phyloP scores from a whole-genome alignment of 148 eudicot genomes.

The Mesembryanthemum crystallinum region DNA sequence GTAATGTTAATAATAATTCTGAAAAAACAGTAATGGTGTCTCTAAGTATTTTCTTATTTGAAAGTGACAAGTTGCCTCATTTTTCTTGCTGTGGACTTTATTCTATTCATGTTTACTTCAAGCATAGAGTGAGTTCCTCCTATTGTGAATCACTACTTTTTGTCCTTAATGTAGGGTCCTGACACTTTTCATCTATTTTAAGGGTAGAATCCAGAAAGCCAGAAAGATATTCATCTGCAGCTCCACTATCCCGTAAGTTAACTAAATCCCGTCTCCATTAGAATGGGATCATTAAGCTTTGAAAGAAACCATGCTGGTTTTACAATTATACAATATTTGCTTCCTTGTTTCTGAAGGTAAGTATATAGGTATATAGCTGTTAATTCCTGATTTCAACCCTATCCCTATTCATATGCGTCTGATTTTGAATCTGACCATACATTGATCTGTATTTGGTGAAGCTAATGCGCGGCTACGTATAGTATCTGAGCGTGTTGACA shows the following conservation, averaged over 20 bases:
- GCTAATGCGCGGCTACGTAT: conserved; percentile 97
- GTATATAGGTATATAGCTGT: neutral
- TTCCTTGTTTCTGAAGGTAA: neutral
- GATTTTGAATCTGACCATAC: conserved; percentile 18
- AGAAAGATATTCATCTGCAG: conserved; percentile 98
- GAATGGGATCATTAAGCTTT: neutral
- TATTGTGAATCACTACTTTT: conserved; percentile 38
- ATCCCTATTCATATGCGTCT: conserved; percentile 7
- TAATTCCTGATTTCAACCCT: neutral
- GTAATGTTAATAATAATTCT: neutral
- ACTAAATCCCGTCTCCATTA: neutral
- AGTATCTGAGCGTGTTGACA: conserved; percentile 92
- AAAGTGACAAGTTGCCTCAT: neutral
- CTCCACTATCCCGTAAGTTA: conserved; percentile 95
- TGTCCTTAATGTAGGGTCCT: conserved; percentile 56
- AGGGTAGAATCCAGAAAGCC: conserved; percentile 99
- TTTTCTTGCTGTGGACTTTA: conserved; percentile 4
- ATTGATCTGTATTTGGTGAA: conserved; percentile 37
- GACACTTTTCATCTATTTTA: conserved; percentile 65
- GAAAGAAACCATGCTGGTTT: neutral
- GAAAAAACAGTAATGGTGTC: neutral
- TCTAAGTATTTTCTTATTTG: neutral
- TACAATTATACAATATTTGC: neutral
- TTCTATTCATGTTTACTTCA: conserved; percentile 11
- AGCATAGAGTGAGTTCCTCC: conserved; percentile 11